Evolutionary conservation across 257 asterid genomes (phyloP).

Genomic region (Nicotiana benthamiana): DNA sequence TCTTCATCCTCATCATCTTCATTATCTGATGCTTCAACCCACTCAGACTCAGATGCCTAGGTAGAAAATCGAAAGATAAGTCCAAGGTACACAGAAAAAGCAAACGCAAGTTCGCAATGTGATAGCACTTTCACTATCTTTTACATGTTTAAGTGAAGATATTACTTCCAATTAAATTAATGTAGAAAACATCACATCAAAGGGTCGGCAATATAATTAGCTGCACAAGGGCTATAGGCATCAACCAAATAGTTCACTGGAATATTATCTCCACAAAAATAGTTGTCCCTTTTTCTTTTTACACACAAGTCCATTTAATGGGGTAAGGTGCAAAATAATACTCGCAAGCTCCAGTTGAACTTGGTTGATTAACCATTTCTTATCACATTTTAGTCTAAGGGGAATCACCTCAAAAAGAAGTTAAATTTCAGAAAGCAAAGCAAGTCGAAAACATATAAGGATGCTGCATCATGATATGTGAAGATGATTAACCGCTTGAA

Average conservation of each 20-base stretch:
- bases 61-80: constrained; percentile 12
- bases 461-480: not conserved
- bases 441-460: not conserved
- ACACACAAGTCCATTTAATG: not conserved
- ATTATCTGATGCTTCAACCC: constrained; percentile 82
- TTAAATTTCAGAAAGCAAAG: not conserved
- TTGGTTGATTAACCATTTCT: not conserved
- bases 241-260: not conserved
- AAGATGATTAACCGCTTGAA: not conserved
- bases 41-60: constrained; percentile 92
- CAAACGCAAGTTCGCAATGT: not conserved
- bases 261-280: not conserved
- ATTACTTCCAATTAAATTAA: not conserved
- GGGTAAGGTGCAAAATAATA: not conserved
- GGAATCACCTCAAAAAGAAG: not conserved
- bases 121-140: not conserved
- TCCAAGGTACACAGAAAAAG: not conserved
- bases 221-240: not conserved
- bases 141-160: not conserved
- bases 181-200: not conserved
- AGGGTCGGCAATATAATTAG: not conserved
- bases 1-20: constrained; percentile 64
- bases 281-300: not conserved
- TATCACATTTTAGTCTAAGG: not conserved
- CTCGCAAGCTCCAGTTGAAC: not conserved